phyloP scores from a whole-genome alignment of 768 basidiomycete species.

The Rhodotorula diobovata region DNA sequence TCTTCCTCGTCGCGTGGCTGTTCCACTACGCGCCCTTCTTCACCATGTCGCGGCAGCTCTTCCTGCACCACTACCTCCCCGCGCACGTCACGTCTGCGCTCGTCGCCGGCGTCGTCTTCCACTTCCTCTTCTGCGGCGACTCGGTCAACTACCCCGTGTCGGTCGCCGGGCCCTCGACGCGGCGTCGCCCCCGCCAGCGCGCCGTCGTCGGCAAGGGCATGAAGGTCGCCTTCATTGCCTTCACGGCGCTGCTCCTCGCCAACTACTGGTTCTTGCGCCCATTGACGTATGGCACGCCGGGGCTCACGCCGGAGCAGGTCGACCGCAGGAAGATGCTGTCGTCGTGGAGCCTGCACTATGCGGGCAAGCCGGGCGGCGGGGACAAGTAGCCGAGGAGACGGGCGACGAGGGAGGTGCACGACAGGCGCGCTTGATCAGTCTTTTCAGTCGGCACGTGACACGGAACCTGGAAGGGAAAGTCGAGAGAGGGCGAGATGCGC shows the following conservation, averaged over 20 bases:
- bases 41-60: slow-evolving; percentile 92
- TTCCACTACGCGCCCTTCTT: slow-evolving; percentile 97
- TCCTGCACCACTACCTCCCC: slow-evolving; percentile 88
- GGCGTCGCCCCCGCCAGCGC: slow-evolving; percentile 52
- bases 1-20: slow-evolving; percentile 90
- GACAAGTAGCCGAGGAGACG: no score
- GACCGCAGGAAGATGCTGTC: slow-evolving; percentile 75
- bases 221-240: slow-evolving; percentile 58
- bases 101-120: slow-evolving; percentile 84
- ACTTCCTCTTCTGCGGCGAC: slow-evolving; percentile 48
- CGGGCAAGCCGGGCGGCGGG: not conserved
- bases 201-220: slow-evolving; percentile 60
- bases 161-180: slow-evolving; percentile 32
- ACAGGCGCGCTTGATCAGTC: no score
- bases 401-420: no score
- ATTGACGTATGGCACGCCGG: slow-evolving; percentile 91
- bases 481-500: no score
- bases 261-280: slow-evolving; percentile 67
- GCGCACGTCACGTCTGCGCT: slow-evolving; percentile 81
- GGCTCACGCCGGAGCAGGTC: slow-evolving; percentile 77
- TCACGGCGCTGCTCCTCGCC: slow-evolving; percentile 56
- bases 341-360: slow-evolving; percentile 69
- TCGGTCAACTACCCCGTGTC: slow-evolving; percentile 43
- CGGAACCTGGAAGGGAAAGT: no score
- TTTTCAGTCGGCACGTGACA: no score